Evolutionary conservation across 257 asterid genomes (phyloP).

Genomic region (Pogostemon cablin): DNA sequence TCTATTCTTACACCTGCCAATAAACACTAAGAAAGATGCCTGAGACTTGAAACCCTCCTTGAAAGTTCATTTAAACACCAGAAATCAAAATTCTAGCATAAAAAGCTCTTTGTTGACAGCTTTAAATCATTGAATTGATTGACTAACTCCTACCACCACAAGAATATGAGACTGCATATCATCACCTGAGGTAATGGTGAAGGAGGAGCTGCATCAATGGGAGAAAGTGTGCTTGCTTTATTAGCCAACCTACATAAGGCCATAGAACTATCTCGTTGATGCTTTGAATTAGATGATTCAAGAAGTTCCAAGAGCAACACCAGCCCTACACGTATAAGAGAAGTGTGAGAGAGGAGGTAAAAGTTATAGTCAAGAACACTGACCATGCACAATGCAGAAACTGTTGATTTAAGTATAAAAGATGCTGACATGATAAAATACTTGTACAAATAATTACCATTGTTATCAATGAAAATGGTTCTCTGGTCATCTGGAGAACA

Average conservation of each 20-base stretch:
- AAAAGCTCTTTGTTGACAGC: background rate
- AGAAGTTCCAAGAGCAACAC: constrained; percentile 84
- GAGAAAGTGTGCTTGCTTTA: constrained; percentile 81
- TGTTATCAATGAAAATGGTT: constrained; percentile 73
- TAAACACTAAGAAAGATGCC: background rate
- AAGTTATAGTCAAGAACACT: constrained; percentile 23
- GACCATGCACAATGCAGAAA: constrained; percentile 26
- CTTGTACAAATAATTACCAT: constrained; percentile 51
- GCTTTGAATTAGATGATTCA: constrained; percentile 59
- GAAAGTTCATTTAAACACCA: background rate
- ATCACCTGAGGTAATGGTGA: constrained; percentile 93
- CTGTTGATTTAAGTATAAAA: constrained; percentile 6
- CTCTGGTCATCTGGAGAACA: constrained; percentile 89
- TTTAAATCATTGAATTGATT: background rate
- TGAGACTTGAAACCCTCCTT: background rate
- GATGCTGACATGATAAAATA: constrained; percentile 19
- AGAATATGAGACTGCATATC: background rate
- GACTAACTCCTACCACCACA: constrained; percentile 18
- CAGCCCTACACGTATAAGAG: constrained; percentile 58
- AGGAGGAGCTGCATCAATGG: constrained; percentile 96
- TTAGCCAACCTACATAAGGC: constrained; percentile 82
- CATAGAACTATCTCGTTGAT: constrained; percentile 76
- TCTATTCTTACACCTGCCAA: background rate
- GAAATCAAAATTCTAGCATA: background rate
- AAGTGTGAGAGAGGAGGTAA: constrained; percentile 22